A percentile compares a stretch with the other conserved stretches of the same genome.
Conservation (phyloP, 306 rosid species). For the Quercus cerris region DNA sequence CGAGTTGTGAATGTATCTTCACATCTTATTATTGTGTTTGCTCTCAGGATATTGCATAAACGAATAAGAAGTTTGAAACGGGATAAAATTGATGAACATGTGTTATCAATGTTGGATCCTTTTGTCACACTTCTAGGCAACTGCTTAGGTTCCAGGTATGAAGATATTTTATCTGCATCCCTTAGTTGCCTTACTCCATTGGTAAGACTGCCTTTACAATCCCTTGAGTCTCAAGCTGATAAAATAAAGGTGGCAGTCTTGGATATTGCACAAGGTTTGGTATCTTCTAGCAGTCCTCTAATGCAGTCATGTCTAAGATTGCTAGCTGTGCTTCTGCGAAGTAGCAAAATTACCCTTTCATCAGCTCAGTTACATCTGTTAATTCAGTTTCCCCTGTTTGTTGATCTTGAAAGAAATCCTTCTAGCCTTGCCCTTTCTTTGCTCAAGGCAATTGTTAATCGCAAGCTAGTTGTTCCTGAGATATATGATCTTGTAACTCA, state of each 20-base stretch:
- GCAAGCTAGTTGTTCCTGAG: slow-evolving; percentile 73
- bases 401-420: slow-evolving; percentile 70
- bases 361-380: slow-evolving; percentile 60
- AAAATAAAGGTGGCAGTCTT: slow-evolving; percentile 61
- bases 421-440: slow-evolving; percentile 75
- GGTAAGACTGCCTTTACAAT: slow-evolving; percentile 71
- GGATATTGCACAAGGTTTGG: slow-evolving; percentile 61
- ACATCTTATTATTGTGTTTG: slow-evolving; percentile 77
- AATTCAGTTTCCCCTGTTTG: slow-evolving; percentile 77
- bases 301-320: slow-evolving; percentile 77
- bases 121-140: slow-evolving; percentile 57
- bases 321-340: slow-evolving; percentile 71
- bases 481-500: slow-evolving; percentile 80
- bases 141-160: slow-evolving; percentile 73
- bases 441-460: slow-evolving; percentile 73
- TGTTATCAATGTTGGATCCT: slow-evolving; percentile 71
- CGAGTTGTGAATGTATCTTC: slow-evolving; percentile 49
- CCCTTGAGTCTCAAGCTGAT: slow-evolving; percentile 70
- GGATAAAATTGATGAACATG: slow-evolving; percentile 36
- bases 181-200: slow-evolving; percentile 73
- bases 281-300: slow-evolving; percentile 60
- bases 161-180: slow-evolving; percentile 76
- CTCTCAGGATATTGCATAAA: slow-evolving; percentile 71
- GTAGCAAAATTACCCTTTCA: slow-evolving; percentile 64
- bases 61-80: slow-evolving; percentile 56